A percentile compares a stretch with the other conserved stretches of the same genome.
phyloP scores from a whole-genome alignment of 2,329 filamentous ascomycete genomes.

The Boeremia lycopersici region DNA sequence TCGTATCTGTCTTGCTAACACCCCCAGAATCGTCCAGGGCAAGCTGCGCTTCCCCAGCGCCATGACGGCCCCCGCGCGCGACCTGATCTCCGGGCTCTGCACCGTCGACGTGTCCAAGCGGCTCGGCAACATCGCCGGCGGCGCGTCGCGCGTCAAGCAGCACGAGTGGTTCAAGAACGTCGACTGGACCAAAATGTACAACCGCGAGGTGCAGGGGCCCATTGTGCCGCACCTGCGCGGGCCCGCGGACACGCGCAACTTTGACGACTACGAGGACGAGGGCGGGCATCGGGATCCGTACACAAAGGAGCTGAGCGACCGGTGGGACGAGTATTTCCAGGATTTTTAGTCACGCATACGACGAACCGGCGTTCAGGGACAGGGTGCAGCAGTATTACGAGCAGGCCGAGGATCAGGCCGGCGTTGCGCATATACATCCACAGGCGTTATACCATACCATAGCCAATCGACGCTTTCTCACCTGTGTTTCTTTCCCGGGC shows the following conservation, averaged over 20 bases:
- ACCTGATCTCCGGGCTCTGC: conserved; percentile 77
- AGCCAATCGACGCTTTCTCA: too few relatives aligned
- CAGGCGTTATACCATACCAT: too few relatives aligned
- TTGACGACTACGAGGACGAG: conserved; percentile 82
- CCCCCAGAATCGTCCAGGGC: conserved; percentile 74
- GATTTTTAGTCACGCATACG: too few relatives aligned
- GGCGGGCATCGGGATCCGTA: conserved; percentile 69
- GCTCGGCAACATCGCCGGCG: conserved; percentile 78
- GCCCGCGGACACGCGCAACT: conserved; percentile 78
- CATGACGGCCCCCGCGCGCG: conserved; percentile 71
- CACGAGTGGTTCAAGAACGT: conserved; percentile 77
- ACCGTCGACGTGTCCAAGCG: conserved; percentile 79
- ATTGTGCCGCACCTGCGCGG: conserved; percentile 77
- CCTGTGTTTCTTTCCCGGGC: too few relatives aligned
- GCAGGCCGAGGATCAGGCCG: too few relatives aligned
- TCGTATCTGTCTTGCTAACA: not conserved
- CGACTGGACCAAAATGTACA: conserved; percentile 75
- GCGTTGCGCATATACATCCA: too few relatives aligned
- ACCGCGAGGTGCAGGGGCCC: conserved; percentile 68
- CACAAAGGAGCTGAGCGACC: conserved; percentile 69
- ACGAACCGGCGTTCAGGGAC: too few relatives aligned
- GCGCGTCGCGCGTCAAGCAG: conserved; percentile 71
- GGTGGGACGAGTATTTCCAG: conserved; percentile 73
- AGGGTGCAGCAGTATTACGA: too few relatives aligned
- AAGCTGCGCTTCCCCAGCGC: conserved; percentile 74